Conservation (phyloP, 106 monocot genomes). For the Chionographis japonica region DNA sequence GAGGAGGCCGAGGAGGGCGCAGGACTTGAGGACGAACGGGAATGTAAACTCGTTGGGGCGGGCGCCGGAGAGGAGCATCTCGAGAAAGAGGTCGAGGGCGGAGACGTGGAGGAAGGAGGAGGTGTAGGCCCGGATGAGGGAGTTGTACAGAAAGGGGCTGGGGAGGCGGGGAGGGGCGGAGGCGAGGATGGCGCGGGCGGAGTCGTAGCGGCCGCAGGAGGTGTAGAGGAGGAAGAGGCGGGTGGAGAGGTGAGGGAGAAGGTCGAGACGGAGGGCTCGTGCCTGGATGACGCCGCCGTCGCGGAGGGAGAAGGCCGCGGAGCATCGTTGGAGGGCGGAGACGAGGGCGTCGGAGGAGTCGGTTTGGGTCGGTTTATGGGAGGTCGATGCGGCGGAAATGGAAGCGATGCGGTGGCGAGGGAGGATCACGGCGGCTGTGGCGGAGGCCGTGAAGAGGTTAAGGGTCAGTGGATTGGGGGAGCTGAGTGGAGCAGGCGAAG, state of each 20-base stretch:
- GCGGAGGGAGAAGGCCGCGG: conserved; percentile 6
- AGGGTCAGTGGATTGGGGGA: neutral
- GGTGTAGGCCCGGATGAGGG: conserved; percentile 36
- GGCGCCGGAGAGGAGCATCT: conserved; percentile 14
- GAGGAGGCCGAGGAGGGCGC: conserved; percentile 25
- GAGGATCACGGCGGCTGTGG: neutral
- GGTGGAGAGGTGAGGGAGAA: conserved; percentile 6
- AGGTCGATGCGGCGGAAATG: neutral
- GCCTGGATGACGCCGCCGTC: conserved; percentile 19
- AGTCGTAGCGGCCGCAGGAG: conserved; percentile 19
- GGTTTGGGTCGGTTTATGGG: neutral
- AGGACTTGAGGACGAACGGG: conserved; percentile 52
- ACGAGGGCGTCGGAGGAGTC: neutral
- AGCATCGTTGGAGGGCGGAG: conserved; percentile 1
- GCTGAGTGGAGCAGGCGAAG: neutral
- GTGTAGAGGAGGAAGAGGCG: conserved; percentile 19
- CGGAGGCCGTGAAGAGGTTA: neutral
- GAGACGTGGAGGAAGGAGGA: conserved; percentile 17
- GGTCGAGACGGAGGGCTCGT: conserved; percentile 19
- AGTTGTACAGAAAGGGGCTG: conserved; percentile 26
- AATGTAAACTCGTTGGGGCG: conserved; percentile 40
- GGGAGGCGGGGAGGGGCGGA: conserved; percentile 7
- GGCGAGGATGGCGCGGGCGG: conserved; percentile 6
- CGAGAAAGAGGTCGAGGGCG: conserved; percentile 27
- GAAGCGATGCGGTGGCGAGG: neutral